Base-by-base conservation (phyloP, 805 yeast genomes). In the Ogataea henricii region DNA sequence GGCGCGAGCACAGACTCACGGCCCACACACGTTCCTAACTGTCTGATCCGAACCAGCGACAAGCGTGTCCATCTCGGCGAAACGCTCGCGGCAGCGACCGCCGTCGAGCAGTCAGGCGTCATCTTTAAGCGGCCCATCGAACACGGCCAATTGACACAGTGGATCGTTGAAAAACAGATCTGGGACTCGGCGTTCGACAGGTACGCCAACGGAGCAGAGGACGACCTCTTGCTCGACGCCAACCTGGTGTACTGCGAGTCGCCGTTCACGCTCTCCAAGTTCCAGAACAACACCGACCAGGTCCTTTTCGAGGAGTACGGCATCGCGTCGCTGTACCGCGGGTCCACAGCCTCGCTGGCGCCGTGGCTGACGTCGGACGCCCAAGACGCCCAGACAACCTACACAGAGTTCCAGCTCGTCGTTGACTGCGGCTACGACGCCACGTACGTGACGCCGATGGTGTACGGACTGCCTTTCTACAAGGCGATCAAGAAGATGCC, bases 281-380 rank as follows among this genome's bases (percentile, higher is more conserved):
- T 92, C 26, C 87, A 95, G 30, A 82, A 82, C 56, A 87, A 87
- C 64, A 85, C 89, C 13, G 98, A 94, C 64, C 96, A 90, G 67
- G 86, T 94, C 0, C 78, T 94, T 0, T 92, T 95, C 69, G 99
- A 94, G 65, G 98, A 94, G 61, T 94, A 85, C 61, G 96, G 89
- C 3, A 87, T 94, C 60, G 74, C 74, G 12, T 77, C 81, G 26
- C 77, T 87, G 49, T 86, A 83, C 53, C 74, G 96, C 49, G 78
- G 87, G 18, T 79, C 87, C 0, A 74, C 81, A 0, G 82, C 78
- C 2, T 74, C 81, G 0, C 73, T 83, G 48, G 75, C 81, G 2
- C 90, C 91, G 2, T 87, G 89, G 83, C 71, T 75, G 43, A 68
- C 69, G 40, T 39, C 47, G 6, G 40, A 52, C 39, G 38, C 56